Conservation (phyloP, 2,329 filamentous ascomycete genomes). For the Fusarium algeriense region DNA sequence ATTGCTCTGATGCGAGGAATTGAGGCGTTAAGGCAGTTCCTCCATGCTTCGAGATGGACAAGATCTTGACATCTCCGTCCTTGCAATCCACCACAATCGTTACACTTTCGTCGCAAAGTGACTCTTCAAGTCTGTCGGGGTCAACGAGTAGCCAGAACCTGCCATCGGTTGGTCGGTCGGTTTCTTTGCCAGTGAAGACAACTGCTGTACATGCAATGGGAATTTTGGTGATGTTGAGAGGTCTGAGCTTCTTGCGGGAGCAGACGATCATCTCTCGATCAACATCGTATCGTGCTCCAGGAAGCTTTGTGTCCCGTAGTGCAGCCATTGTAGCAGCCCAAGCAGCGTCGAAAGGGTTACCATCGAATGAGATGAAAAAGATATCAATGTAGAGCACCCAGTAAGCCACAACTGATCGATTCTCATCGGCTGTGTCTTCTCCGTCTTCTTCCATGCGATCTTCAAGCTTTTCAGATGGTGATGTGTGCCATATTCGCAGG, state of each 20-base stretch:
- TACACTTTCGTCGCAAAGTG: conserved; percentile 83
- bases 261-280: conserved; percentile 86
- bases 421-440: conserved; percentile 50
- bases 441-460: conserved; percentile 55
- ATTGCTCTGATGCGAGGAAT: conserved; percentile 73
- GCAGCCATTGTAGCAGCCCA: conserved; percentile 89
- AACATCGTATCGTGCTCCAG: conserved; percentile 83
- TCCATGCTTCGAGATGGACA: conserved; percentile 86
- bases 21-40: conserved; percentile 76
- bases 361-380: conserved; percentile 93
- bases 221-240: conserved; percentile 71
- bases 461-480: conserved; percentile 60
- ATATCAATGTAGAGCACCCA: conserved; percentile 97
- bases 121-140: conserved; percentile 91
- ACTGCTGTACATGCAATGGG: conserved; percentile 83
- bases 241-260: conserved; percentile 66
- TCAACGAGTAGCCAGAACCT: conserved; percentile 85
- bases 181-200: conserved; percentile 78
- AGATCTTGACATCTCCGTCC: conserved; percentile 66
- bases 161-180: conserved; percentile 57
- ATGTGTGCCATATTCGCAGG: conserved; percentile 78
- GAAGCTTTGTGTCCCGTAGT: conserved; percentile 80
- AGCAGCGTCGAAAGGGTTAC: conserved; percentile 90
- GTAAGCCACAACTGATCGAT: conserved; percentile 78
- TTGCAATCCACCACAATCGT: conserved; percentile 81